Evolutionary conservation across 192 early-diverging fungal species (phyloP).

Genomic region (Linnemannia schmuckeri): DNA sequence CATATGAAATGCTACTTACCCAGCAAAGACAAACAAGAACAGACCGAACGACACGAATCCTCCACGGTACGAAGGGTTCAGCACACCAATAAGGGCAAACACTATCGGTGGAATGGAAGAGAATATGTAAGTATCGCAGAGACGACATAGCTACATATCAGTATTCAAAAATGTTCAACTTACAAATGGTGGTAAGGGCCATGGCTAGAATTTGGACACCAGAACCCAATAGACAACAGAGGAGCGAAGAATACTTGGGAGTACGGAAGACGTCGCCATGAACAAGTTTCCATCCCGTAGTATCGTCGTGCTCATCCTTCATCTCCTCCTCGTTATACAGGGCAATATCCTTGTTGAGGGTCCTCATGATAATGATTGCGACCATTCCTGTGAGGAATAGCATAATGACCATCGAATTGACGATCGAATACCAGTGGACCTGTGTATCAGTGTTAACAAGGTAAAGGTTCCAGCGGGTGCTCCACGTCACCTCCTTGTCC

Average conservation of each 20-base stretch:
- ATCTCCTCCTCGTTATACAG: constrained; percentile 56
- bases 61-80: constrained; percentile 74
- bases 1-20: constrained; percentile 19
- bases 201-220: constrained; percentile 76
- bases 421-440: constrained; percentile 74
- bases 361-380: constrained; percentile 74
- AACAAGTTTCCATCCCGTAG: constrained; percentile 78
- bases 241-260: constrained; percentile 68
- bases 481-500: constrained; percentile 60
- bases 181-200: constrained; percentile 58
- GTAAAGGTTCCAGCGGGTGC: constrained; percentile 74
- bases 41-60: constrained; percentile 67
- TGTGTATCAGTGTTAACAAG: constrained; percentile 62
- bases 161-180: not conserved
- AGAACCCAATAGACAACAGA: constrained; percentile 77
- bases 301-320: constrained; percentile 76
- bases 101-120: constrained; percentile 17
- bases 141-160: not conserved
- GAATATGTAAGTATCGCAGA: not conserved
- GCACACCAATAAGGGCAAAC: constrained; percentile 64
- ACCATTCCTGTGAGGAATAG: constrained; percentile 72
- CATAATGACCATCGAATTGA: constrained; percentile 75
- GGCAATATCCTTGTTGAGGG: constrained; percentile 68
- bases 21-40: constrained; percentile 63
- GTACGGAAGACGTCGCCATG: constrained; percentile 83